Evolutionary conservation across 192 early-diverging fungal genomes (phyloP).

Genomic region (Mortierella claussenii): DNA sequence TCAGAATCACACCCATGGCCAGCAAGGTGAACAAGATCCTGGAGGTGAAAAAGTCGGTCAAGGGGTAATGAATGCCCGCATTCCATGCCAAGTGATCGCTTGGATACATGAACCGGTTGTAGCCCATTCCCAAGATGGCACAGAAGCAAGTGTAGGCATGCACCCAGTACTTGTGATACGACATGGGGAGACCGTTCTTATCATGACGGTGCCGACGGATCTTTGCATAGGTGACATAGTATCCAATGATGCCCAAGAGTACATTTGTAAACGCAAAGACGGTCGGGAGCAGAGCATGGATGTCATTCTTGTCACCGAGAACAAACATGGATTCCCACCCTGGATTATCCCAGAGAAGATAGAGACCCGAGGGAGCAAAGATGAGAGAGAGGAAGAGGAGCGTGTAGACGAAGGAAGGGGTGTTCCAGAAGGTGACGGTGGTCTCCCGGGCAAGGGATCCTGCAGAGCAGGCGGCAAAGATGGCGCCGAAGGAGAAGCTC

Average conservation of each 20-base stretch:
- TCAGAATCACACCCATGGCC: slow-evolving; percentile 42
- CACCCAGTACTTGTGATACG: slow-evolving; percentile 44
- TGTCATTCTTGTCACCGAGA: slow-evolving; percentile 54
- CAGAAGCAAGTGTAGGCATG: slow-evolving; percentile 51
- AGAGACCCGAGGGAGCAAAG: slow-evolving; percentile 52
- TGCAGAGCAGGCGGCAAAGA: slow-evolving; percentile 29
- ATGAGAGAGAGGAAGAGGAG: slow-evolving; percentile 49
- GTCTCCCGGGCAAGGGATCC: slow-evolving; percentile 23
- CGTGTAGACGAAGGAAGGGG: slow-evolving; percentile 48
- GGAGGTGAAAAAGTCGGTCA: slow-evolving; percentile 42
- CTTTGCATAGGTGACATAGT: slow-evolving; percentile 40
- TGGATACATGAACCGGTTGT: slow-evolving; percentile 52
- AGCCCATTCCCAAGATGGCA: slow-evolving; percentile 48
- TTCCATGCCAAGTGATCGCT: slow-evolving; percentile 41
- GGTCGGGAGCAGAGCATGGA: slow-evolving; percentile 44
- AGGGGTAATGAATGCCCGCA: slow-evolving; percentile 28
- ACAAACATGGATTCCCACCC: slow-evolving; percentile 54
- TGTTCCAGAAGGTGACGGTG: slow-evolving; percentile 13
- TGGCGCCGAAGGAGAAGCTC: slow-evolving; percentile 44
- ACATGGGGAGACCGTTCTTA: slow-evolving; percentile 10
- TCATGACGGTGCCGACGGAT: slow-evolving; percentile 12
- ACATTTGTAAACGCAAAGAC: slow-evolving; percentile 53
- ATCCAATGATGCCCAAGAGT: slow-evolving; percentile 46
- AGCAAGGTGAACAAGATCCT: slow-evolving; percentile 36
- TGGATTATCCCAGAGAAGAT: slow-evolving; percentile 51